phyloP scores from a whole-genome alignment of 108 stramenopile species.

The Schizochytrium sp. region DNA sequence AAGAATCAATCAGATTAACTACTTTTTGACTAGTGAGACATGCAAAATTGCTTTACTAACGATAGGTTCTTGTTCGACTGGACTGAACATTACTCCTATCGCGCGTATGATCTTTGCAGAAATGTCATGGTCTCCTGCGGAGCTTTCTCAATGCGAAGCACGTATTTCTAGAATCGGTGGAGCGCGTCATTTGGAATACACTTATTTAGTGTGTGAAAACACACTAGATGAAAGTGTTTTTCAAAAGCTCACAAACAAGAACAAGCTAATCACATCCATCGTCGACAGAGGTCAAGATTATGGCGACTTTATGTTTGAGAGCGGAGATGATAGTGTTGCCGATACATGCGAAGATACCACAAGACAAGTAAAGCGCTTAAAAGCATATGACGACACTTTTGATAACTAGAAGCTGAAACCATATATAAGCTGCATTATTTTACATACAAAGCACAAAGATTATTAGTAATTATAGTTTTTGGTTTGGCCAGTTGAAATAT shows the following conservation, averaged over 20 bases:
- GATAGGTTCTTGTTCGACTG: not conserved
- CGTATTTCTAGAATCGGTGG: not conserved
- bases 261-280: not conserved
- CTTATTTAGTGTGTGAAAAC: not conserved
- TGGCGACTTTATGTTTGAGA: not conserved
- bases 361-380: too few relatives aligned
- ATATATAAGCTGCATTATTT: not conserved
- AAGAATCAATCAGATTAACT: not conserved
- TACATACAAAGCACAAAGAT: not conserved
- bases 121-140: not conserved
- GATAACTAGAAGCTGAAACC: not conserved
- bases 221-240: conserved; percentile 13
- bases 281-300: not conserved
- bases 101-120: not conserved
- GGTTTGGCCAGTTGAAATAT: not conserved
- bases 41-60: conserved; percentile 7
- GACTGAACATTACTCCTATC: not conserved
- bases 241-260: not conserved
- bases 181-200: not conserved
- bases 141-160: not conserved
- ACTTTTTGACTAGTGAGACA: not conserved
- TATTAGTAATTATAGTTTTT: not conserved
- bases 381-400: too few relatives aligned
- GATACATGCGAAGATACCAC: too few relatives aligned
- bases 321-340: not conserved